Conservation (phyloP, 441 rosid species). For the Adansonia gregorii region DNA sequence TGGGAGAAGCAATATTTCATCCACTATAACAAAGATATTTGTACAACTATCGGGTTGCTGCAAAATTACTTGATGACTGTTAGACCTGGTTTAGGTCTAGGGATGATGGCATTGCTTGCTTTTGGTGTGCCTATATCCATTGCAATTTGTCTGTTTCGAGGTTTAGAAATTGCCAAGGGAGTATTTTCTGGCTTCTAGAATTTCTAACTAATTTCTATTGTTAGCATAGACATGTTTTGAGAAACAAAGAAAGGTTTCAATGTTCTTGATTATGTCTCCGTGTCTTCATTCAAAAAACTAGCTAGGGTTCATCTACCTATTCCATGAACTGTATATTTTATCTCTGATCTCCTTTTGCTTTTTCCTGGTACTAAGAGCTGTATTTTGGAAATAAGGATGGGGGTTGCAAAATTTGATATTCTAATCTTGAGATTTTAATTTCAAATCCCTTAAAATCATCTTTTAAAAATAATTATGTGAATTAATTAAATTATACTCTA, state of each 20-base stretch:
- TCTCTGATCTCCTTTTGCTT: neutral
- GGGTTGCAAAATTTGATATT: too few species aligned
- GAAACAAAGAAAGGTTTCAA: too few species aligned
- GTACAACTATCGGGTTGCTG: constrained; percentile 23
- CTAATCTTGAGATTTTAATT: too few species aligned
- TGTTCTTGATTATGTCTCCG: too few species aligned
- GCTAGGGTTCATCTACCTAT: too few species aligned
- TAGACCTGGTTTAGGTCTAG: constrained; percentile 39
- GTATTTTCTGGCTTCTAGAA: constrained; percentile 1
- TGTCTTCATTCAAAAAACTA: too few species aligned
- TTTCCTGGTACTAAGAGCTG: neutral
- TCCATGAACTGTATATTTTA: too few species aligned
- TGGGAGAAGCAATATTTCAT: constrained; percentile 36
- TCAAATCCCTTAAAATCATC: too few species aligned
- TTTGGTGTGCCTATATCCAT: constrained; percentile 27
- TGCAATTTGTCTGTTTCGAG: constrained; percentile 24
- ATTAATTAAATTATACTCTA: too few species aligned
- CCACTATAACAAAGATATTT: constrained; percentile 30
- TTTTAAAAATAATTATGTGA: too few species aligned
- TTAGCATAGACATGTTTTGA: neutral
- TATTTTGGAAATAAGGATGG: too few species aligned
- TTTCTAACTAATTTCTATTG: neutral
- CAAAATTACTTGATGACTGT: constrained; percentile 34
- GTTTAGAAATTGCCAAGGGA: constrained; percentile 13
- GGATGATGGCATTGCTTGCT: constrained; percentile 27